Evolutionary conservation across 2,329 filamentous ascomycete species (phyloP).

Genomic region (Nectriaceae sp.): DNA sequence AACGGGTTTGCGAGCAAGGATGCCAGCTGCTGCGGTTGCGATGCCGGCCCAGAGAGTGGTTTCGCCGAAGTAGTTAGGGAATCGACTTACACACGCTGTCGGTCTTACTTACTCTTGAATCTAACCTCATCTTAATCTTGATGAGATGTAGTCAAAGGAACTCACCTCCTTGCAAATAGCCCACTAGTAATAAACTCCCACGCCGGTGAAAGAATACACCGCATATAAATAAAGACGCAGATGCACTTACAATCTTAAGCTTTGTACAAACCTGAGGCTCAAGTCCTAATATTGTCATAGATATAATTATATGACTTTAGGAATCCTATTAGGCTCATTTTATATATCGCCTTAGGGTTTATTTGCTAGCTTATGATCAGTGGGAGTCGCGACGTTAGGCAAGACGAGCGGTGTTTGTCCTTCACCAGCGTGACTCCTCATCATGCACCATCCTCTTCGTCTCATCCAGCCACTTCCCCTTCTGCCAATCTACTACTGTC

Average conservation of each 20-base stretch:
- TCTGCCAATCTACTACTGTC: constrained; percentile 64
- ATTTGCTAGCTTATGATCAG: too few species aligned
- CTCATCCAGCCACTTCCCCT: constrained; percentile 60
- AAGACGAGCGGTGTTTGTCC: too few species aligned
- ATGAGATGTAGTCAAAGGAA: constrained; percentile 1
- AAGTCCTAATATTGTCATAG: too few species aligned
- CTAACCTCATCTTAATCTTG: neutral
- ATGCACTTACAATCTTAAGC: too few species aligned
- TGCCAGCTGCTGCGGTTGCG: constrained; percentile 58
- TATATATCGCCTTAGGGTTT: too few species aligned
- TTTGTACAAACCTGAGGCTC: too few species aligned
- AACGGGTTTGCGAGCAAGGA: constrained; percentile 55
- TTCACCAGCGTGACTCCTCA: too few species aligned
- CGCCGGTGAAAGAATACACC: too few species aligned
- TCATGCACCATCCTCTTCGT: constrained; percentile 67
- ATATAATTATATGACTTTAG: too few species aligned
- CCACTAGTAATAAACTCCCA: constrained; percentile 65
- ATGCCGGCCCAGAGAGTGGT: constrained; percentile 69
- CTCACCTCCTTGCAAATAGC: constrained; percentile 58
- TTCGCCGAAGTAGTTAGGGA: constrained; percentile 76
- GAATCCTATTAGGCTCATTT: too few species aligned
- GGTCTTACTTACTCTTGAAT: neutral
- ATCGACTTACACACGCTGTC: constrained; percentile 41
- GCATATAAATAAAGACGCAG: too few species aligned
- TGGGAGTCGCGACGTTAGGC: too few species aligned